Base-by-base conservation (phyloP, 495 filamentous ascomycete genomes). In the Pseudoneurospora amorphoporcata region DNA sequence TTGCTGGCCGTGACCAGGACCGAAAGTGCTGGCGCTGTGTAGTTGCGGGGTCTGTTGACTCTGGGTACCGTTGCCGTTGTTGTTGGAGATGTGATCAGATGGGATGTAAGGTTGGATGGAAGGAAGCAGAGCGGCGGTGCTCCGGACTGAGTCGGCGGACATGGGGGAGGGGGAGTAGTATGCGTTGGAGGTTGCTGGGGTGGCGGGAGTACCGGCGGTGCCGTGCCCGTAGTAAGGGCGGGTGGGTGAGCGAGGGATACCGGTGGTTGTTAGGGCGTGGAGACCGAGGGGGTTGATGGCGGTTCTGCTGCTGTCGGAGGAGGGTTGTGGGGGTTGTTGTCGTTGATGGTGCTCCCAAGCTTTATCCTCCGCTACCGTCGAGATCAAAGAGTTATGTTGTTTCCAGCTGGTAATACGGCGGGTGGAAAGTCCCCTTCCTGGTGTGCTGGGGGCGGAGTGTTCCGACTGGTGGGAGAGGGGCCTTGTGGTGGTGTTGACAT, bases 61-160 rank as follows among this genome's bases (percentile, higher is more conserved):
- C 17, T 73, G 71, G 23, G 23, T 23, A 23, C 23, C 23, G 23
- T 23, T 23, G 23, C 23, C 23, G 17, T 81, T 71, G 29, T 77
- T 79, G 73, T 37, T 37, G 3, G 35, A 37, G 39, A 65, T 32
- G 47, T 84, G 80, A 39, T 84, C 83, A n/a, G 81, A 76, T 2
- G 82, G 83, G 16, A 81, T 77, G 69, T 85, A 85, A 5, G 79
- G 78, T 3, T 75, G 76, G 65, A 83, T 72, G 3, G 78, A 75
- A 1, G 81, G 75, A 9, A 84, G 78, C 8, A 84, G 77, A 10
- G 79, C 74, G 3, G 81, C 79, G 19, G 81, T 81, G 73, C 77
- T 80, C 68, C 65, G 78, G 73, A 70, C 76, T 47, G 73, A 81
- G 70, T 68, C 78, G 77, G 78, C 81, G 53, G 75, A 79, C 71